Base-by-base conservation (phyloP, 306 rosid species). In the Quercus agrifolia region DNA sequence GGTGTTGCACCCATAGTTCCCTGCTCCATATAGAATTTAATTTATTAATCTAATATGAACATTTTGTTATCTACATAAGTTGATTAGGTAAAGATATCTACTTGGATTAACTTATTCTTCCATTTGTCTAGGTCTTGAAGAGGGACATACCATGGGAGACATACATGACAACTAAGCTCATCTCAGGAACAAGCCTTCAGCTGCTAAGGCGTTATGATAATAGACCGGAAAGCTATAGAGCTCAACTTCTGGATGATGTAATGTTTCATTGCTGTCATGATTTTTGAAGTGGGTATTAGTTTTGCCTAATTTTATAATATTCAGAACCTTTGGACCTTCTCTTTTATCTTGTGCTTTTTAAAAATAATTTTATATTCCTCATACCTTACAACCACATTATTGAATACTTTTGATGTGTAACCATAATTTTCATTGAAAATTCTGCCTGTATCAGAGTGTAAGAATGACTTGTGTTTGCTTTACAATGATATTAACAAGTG, bases 121-220 rank as follows among this genome's bases (percentile, higher is more conserved):
- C 77, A 25, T 89, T 78, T 56, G 12, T 78, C 13, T 54, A 85
- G 99, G 99, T 91, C 78, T 83, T 95, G 81, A 89, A 81, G 54
- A 91, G 96, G 82, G 99, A 95, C 85, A 95, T 95, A 66, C 99
- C 98, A 74, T 95, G 98, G 99, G 99, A 95, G 87, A 91, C 97
- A 4, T 95, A 95, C 92, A 92, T 95, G 98, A 84, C 92, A 2
- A 92, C 97, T 14, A 95, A 95, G 89, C 92, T 92, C 70, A 95
- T 95, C 85, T 85, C 96, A 6, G 92, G 99, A 57, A 95, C 97
- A 5, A 87, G 88, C 85, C 98, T 95, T 86, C 98, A 92, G 89
- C 97, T 95, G 74, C 79, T 95, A 28, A 85, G 99, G 86, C 98
- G 99, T 78, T 95, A 89, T 52, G 99, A 95, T 77, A 90, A 92